Base-by-base conservation (phyloP, 2,329 filamentous ascomycete species). In the Colletotrichum karsti region DNA sequence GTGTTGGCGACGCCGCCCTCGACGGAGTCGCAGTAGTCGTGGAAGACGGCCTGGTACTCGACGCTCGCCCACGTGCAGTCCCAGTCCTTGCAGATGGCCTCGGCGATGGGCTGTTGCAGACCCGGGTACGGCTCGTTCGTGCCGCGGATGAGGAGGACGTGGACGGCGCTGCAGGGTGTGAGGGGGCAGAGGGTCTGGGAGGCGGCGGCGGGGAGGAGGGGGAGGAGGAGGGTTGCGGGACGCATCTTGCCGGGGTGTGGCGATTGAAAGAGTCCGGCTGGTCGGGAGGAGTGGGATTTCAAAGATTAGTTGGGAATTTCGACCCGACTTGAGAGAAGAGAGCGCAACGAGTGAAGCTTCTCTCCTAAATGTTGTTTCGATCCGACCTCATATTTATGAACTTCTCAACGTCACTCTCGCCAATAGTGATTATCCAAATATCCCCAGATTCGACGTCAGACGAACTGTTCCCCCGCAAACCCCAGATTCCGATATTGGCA, bases 1-100 rank as follows among this genome's bases (percentile, higher is more conserved):
- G 79, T 79, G 56, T 77, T 77, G 53, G 69, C 70, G 13, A 75
- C 73, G 4, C 81, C 81, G 42, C 78, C 76, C n/a, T 74, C 73
- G 28, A 64, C 24, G 18, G 54, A 39, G 46, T 46, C 46, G 53
- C 60, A 63, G 30, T 58, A 56, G 60, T 64, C 54, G 54, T 37
- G 30, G 60, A 68, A 54, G 10, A 55, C 30, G n/a, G 54, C 28
- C 35, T 33, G 50, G 13, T 46, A 53, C 56, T 56, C 33, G 50
- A 50, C 33, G 48, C 24, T 44, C 15, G 51, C 33, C 58, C 63
- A 63, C 24, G 50, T 56, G 57, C 57, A 56, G 63, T 63, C 50
- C 50, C 57, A 42, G 57, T 4, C 42, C 3, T 5, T 50, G 57
- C 63, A 67, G 58, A 56, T 50, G 26, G 24, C 41, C 50, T 62